Base-by-base conservation (phyloP, 163 green algal genomes). In the Scenedesmus sp. region DNA sequence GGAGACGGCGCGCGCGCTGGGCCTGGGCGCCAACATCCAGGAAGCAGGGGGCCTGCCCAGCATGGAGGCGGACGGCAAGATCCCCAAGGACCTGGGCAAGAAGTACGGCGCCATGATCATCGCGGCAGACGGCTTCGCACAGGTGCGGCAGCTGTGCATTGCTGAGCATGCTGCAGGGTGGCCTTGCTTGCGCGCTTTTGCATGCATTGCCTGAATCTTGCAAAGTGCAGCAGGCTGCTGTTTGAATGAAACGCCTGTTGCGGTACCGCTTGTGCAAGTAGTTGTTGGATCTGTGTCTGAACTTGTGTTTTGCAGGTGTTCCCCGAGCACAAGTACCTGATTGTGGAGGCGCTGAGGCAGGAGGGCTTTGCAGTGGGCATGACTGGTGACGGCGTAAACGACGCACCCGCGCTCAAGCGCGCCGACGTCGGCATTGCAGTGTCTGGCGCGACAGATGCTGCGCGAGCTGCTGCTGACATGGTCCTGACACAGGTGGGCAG, bases 321-420 rank as follows among this genome's bases (percentile, higher is more conserved):
- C 89, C 89, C 89, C 13, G 89, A 92, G 89, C 89, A 92, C 89
- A 92, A 90, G 95, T 96, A 99, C 88, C 93, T 98, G 18, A 99
- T 99, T 62, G 97, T 98, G 20, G 96, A 98, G 94, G 94, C 95
- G 54, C 96, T 99, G 64, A 95, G 97, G 74, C 96, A 99, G 95
- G 91, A 94, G 74, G 96, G 96, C 88, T 97, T 97, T 93, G 96
- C 95, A 46, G 90, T 93, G 23, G 97, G 97, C 89, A 99, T 99
- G 97, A 99, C 97, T 8, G 97, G 97, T 67, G 97, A 99, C 86
- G 97, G 97, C 86, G 97, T 99, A 46, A 99, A 99, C 92, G 97
- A 99, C 90, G 97, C 97, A 0, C 97, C 97, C 52, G 97, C 97
- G 0, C 96, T 99, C 26, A 99, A 99, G 94, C 94, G 94, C 59